Percentiles rank a stretch among this genome's conserved stretches.
Conservation (phyloP, 495 filamentous ascomycete species). For the Penicillium canescens region DNA sequence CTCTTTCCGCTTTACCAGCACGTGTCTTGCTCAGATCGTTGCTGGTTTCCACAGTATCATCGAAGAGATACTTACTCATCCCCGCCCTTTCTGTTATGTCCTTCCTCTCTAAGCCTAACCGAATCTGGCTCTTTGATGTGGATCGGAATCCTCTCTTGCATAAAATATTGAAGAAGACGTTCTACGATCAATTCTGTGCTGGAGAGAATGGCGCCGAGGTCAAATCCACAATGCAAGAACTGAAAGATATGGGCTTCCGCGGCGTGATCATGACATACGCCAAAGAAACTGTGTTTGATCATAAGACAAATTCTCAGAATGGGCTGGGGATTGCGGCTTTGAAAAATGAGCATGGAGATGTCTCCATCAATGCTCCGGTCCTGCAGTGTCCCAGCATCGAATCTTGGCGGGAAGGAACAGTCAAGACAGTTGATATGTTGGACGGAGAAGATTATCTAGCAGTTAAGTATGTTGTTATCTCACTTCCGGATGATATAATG, state of each 20-base stretch:
- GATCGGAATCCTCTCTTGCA: conserved; percentile 44
- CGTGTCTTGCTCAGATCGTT: conserved; percentile 71
- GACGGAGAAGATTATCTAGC: conserved; percentile 75
- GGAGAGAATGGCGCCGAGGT: conserved; percentile 40
- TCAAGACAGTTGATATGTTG: conserved; percentile 70
- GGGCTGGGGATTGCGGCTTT: conserved; percentile 24
- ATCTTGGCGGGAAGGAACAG: conserved; percentile 67
- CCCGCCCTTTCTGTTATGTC: conserved; percentile 65
- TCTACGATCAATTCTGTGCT: conserved; percentile 51
- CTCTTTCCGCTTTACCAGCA: conserved; percentile 68
- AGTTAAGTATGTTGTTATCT: conserved; percentile 59
- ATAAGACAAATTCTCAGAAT: conserved; percentile 27
- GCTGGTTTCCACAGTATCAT: conserved; percentile 72
- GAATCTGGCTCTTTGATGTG: conserved; percentile 33
- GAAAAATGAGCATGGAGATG: conserved; percentile 15
- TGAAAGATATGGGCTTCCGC: conserved; percentile 43
- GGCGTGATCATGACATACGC: conserved; percentile 51
- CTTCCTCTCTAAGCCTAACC: conserved; percentile 44
- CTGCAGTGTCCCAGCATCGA: conserved; percentile 55
- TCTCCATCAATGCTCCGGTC: background rate
- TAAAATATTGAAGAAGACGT: conserved; percentile 41
- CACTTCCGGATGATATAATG: background rate
- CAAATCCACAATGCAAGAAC: conserved; percentile 28
- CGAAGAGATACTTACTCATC: conserved; percentile 64
- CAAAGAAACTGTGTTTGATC: conserved; percentile 45